phyloP scores from a whole-genome alignment of 169 alveolate species.

The Plasmodium fragile region DNA sequence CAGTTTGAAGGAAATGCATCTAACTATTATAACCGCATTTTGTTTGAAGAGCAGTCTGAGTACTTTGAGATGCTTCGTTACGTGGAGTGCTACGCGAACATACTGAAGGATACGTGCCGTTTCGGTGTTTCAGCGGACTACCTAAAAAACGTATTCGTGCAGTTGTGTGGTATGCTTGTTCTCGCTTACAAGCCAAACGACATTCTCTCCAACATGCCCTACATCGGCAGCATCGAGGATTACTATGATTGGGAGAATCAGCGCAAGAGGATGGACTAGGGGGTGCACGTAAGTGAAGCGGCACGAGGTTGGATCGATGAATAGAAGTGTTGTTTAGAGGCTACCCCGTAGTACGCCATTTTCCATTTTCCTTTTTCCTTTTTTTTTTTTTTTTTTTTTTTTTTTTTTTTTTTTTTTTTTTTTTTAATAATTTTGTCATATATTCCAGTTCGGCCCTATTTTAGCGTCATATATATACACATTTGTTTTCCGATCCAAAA shows the following conservation, averaged over 20 bases:
- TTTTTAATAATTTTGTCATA: background rate
- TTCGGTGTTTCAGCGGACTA: conserved; percentile 91
- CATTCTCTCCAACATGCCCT: conserved; percentile 76
- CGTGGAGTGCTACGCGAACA: conserved; percentile 90
- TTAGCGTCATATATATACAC: background rate
- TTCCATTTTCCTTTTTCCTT: background rate
- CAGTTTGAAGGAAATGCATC: conserved; percentile 93
- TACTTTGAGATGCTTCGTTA: conserved; percentile 92
- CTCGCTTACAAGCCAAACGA: conserved; percentile 82
- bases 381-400: no score
- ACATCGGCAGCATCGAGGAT: conserved; percentile 72
- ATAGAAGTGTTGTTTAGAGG: background rate
- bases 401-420: no score
- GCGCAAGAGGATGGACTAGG: conserved; percentile 43
- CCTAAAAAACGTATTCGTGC: conserved; percentile 89
- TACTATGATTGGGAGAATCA: conserved; percentile 76
- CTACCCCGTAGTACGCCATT: background rate
- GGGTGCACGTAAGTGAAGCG: background rate
- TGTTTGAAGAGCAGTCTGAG: conserved; percentile 92
- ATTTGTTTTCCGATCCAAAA: background rate
- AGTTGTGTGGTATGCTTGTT: conserved; percentile 86
- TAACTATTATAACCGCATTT: conserved; percentile 87
- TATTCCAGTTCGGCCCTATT: background rate
- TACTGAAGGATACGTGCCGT: conserved; percentile 89
- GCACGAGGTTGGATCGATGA: no score